A percentile compares a stretch with the other conserved stretches of the same genome.
phyloP scores from a whole-genome alignment of 306 rosid genomes.

The Fragaria vesca region DNA sequence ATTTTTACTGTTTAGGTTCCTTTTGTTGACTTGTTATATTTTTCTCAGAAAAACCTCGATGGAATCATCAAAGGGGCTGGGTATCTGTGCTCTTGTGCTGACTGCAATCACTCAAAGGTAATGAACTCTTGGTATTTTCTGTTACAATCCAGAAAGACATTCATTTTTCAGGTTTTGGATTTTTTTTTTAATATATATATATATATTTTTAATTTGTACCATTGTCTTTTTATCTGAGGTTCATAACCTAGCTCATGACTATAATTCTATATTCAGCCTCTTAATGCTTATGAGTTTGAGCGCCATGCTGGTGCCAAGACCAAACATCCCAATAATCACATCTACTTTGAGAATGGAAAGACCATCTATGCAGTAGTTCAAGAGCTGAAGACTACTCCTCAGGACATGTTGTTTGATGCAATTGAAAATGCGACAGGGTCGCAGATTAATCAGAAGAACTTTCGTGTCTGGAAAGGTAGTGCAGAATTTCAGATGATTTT shows the following conservation, averaged over 20 bases:
- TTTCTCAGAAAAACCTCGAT: constrained; percentile 63
- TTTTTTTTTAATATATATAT: too few species aligned
- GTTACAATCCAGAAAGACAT: constrained; percentile 10
- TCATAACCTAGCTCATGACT: constrained; percentile 29
- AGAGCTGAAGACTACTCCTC: constrained; percentile 91
- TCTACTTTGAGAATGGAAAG: constrained; percentile 89
- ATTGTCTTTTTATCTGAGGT: constrained; percentile 11
- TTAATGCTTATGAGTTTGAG: constrained; percentile 96
- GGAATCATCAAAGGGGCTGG: constrained; percentile 89
- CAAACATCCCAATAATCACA: constrained; percentile 94
- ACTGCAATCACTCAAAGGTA: constrained; percentile 77
- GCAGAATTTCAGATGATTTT: constrained; percentile 17
- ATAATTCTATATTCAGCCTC: constrained; percentile 58
- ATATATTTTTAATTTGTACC: too few species aligned
- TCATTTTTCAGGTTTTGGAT: background rate
- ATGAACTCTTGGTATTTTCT: constrained; percentile 23
- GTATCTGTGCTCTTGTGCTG: constrained; percentile 82
- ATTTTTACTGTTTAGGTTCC: background rate
- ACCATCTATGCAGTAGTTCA: constrained; percentile 90
- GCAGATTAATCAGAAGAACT: constrained; percentile 75
- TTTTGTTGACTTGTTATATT: constrained; percentile 17
- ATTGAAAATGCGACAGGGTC: constrained; percentile 85
- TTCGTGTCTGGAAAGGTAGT: constrained; percentile 82
- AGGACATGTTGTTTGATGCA: constrained; percentile 79
- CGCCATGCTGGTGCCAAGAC: constrained; percentile 95